Conservation (phyloP, 805 yeast genomes). For the Suhomyces kilbournensis region DNA sequence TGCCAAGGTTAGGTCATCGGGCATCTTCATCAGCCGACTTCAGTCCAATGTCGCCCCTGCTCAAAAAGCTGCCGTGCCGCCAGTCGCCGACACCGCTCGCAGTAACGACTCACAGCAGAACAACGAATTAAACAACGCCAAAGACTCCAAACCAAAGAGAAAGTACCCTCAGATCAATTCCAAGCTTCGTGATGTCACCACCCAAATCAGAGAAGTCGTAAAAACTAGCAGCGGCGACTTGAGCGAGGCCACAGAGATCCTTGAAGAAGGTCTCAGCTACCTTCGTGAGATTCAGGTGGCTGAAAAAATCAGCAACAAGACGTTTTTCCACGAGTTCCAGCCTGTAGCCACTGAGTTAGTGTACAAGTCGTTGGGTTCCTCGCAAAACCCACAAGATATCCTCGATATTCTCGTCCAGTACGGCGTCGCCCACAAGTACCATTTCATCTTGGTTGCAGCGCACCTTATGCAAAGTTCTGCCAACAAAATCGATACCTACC, state of each 20-base stretch:
- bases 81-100: neutral
- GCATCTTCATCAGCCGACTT: conserved; percentile 3
- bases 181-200: conserved; percentile 33
- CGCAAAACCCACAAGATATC: conserved; percentile 14
- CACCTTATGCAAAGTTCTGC: conserved; percentile 14
- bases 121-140: neutral
- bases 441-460: conserved; percentile 23
- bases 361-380: conserved; percentile 13
- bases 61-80: neutral
- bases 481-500: conserved; percentile 13
- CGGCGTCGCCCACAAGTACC: conserved; percentile 33
- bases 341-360: conserved; percentile 22
- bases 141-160: conserved; percentile 1
- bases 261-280: conserved; percentile 40
- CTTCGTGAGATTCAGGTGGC: conserved; percentile 35
- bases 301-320: conserved; percentile 28
- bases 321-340: conserved; percentile 26
- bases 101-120: neutral
- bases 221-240: conserved; percentile 16
- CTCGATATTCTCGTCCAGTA: conserved; percentile 28
- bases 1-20: conserved; percentile 7
- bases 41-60: conserved; percentile 4
- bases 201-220: conserved; percentile 28
- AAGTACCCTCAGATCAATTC: conserved; percentile 14
- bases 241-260: conserved; percentile 32